These are phyloP conservation scores for Pythium brassicae DNA, from an alignment of 352 stramenopile genomes.

Conservation along the genomic window DNA sequence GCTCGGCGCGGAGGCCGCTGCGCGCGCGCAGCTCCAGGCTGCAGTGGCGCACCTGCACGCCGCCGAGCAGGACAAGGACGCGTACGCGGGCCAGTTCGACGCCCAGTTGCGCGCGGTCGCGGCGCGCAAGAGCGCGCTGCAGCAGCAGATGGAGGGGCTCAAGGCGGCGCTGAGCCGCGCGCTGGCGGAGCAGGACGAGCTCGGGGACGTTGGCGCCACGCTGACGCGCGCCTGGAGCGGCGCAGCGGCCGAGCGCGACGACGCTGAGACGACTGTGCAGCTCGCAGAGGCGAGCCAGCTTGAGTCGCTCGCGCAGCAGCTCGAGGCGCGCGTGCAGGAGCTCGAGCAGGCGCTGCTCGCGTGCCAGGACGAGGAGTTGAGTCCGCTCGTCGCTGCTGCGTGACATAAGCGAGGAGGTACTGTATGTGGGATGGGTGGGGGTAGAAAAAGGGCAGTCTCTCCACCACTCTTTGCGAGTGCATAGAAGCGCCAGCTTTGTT, in stretches of 20 bases:
- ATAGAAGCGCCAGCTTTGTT: conserved; percentile 6
- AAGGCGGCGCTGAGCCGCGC: conserved; percentile 35
- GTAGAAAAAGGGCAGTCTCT: too few relatives aligned
- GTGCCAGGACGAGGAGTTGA: not conserved
- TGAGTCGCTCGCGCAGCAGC: conserved; percentile 5
- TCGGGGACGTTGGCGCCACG: conserved; percentile 32
- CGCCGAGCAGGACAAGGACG: conserved; percentile 34
- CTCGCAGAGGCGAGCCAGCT: conserved; percentile 47
- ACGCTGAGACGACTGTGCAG: conserved; percentile 67
- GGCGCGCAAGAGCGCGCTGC: conserved; percentile 30
- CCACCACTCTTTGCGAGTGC: too few relatives aligned
- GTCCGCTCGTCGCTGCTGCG: not conserved
- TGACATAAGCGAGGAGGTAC: not conserved
- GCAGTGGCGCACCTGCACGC: conserved; percentile 30
- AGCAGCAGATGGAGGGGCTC: conserved; percentile 57
- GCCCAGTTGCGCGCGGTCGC: conserved; percentile 28
- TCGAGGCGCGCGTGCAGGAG: conserved; percentile 21
- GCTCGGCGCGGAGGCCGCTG: conserved; percentile 27
- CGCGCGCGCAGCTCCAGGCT: conserved; percentile 28
- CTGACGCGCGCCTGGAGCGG: conserved; percentile 33
- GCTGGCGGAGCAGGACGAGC: conserved; percentile 45
- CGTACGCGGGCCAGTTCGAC: conserved; percentile 25
- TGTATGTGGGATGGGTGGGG: not conserved
- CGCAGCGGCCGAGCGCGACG: conserved; percentile 41
- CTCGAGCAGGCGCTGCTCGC: conserved; percentile 21